phyloP scores from a whole-genome alignment of 192 early-diverging fungal species.

The Umbelopsis sp. region DNA sequence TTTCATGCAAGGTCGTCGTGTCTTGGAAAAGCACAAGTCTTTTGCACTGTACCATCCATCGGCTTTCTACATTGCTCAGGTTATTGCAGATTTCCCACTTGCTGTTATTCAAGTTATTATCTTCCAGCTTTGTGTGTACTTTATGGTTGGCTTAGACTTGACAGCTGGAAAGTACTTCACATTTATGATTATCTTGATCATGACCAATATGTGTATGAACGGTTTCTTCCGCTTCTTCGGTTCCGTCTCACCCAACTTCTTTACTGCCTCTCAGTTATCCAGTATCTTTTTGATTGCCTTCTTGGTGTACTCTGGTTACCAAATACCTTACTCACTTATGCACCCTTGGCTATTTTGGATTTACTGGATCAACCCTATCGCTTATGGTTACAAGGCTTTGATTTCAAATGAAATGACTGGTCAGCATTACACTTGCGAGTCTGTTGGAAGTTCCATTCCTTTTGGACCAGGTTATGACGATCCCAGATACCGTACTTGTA shows the following conservation, averaged over 20 bases:
- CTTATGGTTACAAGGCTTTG: constrained; percentile 70
- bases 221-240: constrained; percentile 64
- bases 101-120: constrained; percentile 51
- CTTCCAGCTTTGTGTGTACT: constrained; percentile 67
- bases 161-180: constrained; percentile 60
- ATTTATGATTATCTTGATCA: constrained; percentile 62
- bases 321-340: constrained; percentile 62
- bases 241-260: constrained; percentile 51
- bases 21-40: constrained; percentile 71
- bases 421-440: neutral
- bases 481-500: constrained; percentile 55
- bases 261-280: constrained; percentile 56
- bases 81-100: constrained; percentile 59
- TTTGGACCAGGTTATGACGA: constrained; percentile 51
- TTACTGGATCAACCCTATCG: constrained; percentile 73
- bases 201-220: constrained; percentile 60
- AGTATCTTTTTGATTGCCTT: constrained; percentile 56
- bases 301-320: constrained; percentile 67
- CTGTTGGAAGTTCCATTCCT: constrained; percentile 39
- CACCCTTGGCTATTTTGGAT: constrained; percentile 65
- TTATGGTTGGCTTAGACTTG: constrained; percentile 59
- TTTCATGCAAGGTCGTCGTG: constrained; percentile 66
- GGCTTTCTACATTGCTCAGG: constrained; percentile 63
- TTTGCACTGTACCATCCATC: constrained; percentile 72
- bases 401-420: constrained; percentile 69